Base-by-base conservation (phyloP, 768 basidiomycete species). In the Hericium erinaceus region DNA sequence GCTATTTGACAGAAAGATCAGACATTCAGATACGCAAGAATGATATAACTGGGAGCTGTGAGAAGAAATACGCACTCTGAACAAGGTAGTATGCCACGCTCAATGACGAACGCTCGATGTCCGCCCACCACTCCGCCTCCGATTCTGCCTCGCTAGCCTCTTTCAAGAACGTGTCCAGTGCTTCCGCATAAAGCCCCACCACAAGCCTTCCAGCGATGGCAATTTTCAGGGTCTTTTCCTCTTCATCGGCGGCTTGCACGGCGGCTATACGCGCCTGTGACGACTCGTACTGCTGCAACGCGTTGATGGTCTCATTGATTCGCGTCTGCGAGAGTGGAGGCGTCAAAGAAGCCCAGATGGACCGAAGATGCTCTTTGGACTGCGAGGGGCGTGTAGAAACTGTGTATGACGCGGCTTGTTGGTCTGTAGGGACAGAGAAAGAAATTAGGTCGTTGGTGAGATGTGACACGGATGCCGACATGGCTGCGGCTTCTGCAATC, bases 111-210 rank as follows among this genome's bases (percentile, higher is more conserved):
- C 81, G 77, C 60, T 86, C 84, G 44, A 88, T 68, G 28, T 82
- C 78, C 15, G 78, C 77, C 94, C 94, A 98, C 87, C 89, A 97
- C 48, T 88, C 81, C 18, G 89, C 82, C 64, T 93, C 90, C 7
- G 76, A 70, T 64, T 94, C 92, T 12, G 84, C 81, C 38, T 82
- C 69, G 9, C 80, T 74, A 1, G 93, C 89, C 64, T 90, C 82
- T 10, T 74, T 66, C 58, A 95, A 69, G 57, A 84, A 81, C 20
- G 74, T 65, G 60, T 90, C 80, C 64, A 94, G 70, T 1, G 82
- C 77, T 55, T 85, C 78, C 5, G 81, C 73, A 65, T 92, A 92
- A 15, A 89, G 59, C 8, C 77, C 77, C 4, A 82, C 74, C 0
- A 80, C 70, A 4, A 86, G 63, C 65, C 77, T 81, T 39, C 72